phyloP scores from a whole-genome alignment of 139 green algal species.

The Asterochloris sp. region DNA sequence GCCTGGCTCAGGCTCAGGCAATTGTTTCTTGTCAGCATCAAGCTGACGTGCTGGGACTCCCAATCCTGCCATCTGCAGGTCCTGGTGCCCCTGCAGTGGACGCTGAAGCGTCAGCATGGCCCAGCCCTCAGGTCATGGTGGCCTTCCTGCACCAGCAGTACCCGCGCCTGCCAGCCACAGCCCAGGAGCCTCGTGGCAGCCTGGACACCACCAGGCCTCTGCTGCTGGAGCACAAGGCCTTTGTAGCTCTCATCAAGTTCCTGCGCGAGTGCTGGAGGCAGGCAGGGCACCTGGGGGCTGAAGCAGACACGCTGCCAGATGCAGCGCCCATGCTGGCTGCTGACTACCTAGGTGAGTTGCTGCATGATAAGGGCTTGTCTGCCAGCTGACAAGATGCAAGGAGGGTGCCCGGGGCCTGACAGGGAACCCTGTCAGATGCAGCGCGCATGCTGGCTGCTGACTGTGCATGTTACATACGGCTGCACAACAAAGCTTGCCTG shows the following conservation, averaged over 20 bases:
- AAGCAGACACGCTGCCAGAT: not conserved
- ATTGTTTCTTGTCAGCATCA: no score
- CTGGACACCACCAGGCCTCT: conserved; percentile 26
- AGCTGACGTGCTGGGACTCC: no score
- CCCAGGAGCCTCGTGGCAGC: not conserved
- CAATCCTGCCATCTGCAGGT: no score
- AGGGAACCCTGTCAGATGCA: not conserved
- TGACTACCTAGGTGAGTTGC: not conserved
- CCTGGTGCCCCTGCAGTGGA: no score
- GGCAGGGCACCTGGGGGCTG: not conserved
- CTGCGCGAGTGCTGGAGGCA: conserved; percentile 34
- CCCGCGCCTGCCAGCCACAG: conserved; percentile 20
- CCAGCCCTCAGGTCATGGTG: conserved; percentile 22
- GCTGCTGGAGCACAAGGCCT: conserved; percentile 38
- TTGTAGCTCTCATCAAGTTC: conserved; percentile 41
- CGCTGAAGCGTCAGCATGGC: no score
- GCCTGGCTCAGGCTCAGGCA: no score
- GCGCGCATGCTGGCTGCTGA: not conserved
- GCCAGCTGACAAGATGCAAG: conserved; percentile 26
- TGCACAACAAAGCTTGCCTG: conserved; percentile 26
- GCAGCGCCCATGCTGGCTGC: not conserved
- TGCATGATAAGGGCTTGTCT: conserved; percentile 23
- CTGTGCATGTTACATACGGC: not conserved
- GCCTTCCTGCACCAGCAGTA: conserved; percentile 28
- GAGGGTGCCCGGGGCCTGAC: not conserved